Base-by-base conservation (phyloP, 1,284 basidiomycete genomes). In the Papiliotrema nemorosa region DNA sequence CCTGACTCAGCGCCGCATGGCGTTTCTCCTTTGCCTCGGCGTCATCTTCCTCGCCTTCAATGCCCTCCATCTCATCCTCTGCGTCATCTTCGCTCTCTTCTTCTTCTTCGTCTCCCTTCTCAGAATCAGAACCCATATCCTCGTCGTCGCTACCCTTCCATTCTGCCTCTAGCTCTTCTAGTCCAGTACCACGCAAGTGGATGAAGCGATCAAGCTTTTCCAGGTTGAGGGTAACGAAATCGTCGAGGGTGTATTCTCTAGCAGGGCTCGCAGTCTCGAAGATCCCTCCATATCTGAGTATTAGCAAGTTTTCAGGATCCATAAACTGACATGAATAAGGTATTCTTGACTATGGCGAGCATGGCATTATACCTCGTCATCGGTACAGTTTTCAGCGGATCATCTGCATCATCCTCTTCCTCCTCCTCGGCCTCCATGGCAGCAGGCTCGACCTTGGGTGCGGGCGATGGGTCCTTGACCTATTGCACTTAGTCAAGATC, bases 341-440 rank as follows among this genome's bases (percentile, higher is more conserved):
- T 90, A 69, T 93, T 94, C 29, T 85, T 81, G 44, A 90, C 78
- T 2, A 94, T 84, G 0, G 90, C 85, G 9, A 94, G 78, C 90
- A 96, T 94, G 2, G 88, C 82, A 60, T 96, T 96, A 74, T 93
- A 96, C n/a, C 91, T 79, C 1, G 84, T 80, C 9, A 87, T 76
- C 0, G 92, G 92, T 0, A 80, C 74, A 0, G 85, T 85, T 53
- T 81, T 76, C 31, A 78, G 76, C 0, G 90, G 88, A 63, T 92
- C 89, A 49, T 89, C 84, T 0, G 78, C 77, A 59, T 87, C 84
- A 24, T 76, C 65, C 16, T 81, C 49, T 20, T 49, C 46, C 9
- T 52, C 53, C 2, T 45, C 49, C n/a, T 54, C 52, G 21, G 48
- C 50, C 16, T 77, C 75, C 34, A 73, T 75, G 24, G 62, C 68